Evolutionary conservation across 2,329 filamentous ascomycete species (phyloP), one percentile per base, ranked within the genome.

Genomic region (Sphaerulina vaccinii): DNA sequence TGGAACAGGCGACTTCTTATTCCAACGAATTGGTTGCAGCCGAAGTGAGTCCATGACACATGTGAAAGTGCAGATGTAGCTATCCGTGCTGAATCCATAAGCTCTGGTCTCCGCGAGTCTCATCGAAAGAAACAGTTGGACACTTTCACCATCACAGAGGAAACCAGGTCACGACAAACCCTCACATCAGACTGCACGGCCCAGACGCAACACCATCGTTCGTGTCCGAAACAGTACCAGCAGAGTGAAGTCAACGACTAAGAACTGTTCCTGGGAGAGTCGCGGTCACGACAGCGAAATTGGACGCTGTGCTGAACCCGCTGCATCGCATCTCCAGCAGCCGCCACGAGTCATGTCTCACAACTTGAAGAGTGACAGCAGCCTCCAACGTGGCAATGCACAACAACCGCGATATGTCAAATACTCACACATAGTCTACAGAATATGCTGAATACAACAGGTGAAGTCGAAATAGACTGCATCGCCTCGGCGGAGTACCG

Each of bases 391-490:
- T 36, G 42, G 32, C 29, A n/a, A 11, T 36, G 15, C 10, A 36
- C 40, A 18, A 43, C n/a, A n/a, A n/a, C n/a, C n/a, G n/a, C n/a
- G n/a, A n/a, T n/a, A 19, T 8, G n/a, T n/a, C n/a, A 9, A 24
- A 37, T 7, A 27, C n/a, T 18, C 23, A 10, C 13, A 18, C 7
- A 29, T 13, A 29, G 27, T 10, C 23, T 27, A 19, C 35, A 32
- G 13, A 15, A 19, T 6, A 35, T n/a, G 16, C 5, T n/a, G 32
- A 24, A 40, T 32, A 11, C 22, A 49, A 33, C 36, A 49, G 45
- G 45, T 49, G 45, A 49, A 36, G 45, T 49, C 32, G 22, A 36
- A 49, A 49, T 49, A 49, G 45, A 49, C 45, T 48, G 45, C 38
- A 18, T 16, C 18, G 33, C 24, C 33, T 19, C 24, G 22, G 35